Conservation (phyloP, 1,284 basidiomycete species). For the Pholiota adiposa region DNA sequence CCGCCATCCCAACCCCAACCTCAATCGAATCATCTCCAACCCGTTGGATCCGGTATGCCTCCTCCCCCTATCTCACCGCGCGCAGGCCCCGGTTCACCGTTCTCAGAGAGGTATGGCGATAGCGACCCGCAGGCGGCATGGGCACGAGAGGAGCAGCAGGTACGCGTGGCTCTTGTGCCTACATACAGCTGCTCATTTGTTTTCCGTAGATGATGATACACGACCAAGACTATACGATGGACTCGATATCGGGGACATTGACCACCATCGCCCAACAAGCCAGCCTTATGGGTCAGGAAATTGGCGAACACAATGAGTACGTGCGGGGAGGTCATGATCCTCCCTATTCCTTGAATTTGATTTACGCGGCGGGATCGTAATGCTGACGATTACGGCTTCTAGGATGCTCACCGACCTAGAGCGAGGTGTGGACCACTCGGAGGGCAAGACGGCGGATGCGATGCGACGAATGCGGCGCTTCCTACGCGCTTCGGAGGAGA, state of each 20-base stretch:
- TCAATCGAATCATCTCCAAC: conserved; percentile 15
- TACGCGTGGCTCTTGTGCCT: conserved; percentile 28
- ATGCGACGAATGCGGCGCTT: conserved; percentile 81
- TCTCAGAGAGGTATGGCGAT: conserved; percentile 39
- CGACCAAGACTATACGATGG: conserved; percentile 86
- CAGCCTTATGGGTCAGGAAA: conserved; percentile 88
- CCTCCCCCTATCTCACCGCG: conserved; percentile 22
- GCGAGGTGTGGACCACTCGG: conserved; percentile 72
- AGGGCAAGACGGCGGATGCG: conserved; percentile 70
- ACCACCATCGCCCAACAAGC: conserved; percentile 85
- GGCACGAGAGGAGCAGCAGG: conserved; percentile 86
- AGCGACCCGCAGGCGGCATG: conserved; percentile 71
- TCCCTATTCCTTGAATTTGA: conserved; percentile 2
- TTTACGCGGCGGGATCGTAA: not conserved
- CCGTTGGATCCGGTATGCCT: conserved; percentile 25
- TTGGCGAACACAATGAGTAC: conserved; percentile 86
- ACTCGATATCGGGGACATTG: conserved; percentile 84
- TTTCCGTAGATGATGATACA: conserved; percentile 73
- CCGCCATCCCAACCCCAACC: not conserved
- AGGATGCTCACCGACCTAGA: conserved; percentile 89
- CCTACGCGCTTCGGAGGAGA: conserved; percentile 80
- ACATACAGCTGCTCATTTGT: not conserved
- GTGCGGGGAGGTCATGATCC: conserved; percentile 28
- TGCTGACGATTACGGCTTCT: not conserved
- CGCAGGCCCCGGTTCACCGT: conserved; percentile 27